Percentiles rank a stretch among this genome's conserved stretches.
phyloP scores from a whole-genome alignment of 2,329 filamentous ascomycete species.

The Botrytis sinoallii region DNA sequence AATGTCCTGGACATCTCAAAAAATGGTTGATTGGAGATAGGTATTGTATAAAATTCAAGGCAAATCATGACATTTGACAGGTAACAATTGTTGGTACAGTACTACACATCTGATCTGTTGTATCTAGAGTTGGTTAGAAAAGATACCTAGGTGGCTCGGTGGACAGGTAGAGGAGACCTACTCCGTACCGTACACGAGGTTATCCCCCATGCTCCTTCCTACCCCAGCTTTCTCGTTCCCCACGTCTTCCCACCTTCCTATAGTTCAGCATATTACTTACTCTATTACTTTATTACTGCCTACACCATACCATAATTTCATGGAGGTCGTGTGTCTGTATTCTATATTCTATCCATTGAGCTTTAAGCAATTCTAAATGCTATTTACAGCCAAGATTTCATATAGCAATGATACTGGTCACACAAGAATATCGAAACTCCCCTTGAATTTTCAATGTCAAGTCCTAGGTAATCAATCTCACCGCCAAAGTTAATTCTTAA shows the following conservation, averaged over 20 bases:
- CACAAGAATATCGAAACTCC: background rate
- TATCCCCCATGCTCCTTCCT: background rate
- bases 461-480: constrained; percentile 15
- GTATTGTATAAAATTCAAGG: background rate
- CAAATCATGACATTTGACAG: background rate
- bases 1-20: background rate
- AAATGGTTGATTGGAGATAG: background rate
- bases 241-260: background rate
- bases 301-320: background rate
- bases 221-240: constrained; percentile 9
- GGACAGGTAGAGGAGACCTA: background rate
- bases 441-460: constrained; percentile 10
- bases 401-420: constrained; percentile 12
- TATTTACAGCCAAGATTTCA: background rate
- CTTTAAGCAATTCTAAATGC: background rate
- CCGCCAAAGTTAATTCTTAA: background rate
- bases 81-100: background rate
- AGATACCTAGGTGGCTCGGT: background rate
- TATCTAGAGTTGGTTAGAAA: background rate
- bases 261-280: background rate
- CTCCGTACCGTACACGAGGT: background rate
- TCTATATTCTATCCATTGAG: background rate
- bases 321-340: background rate
- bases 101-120: background rate
- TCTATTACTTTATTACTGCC: background rate